phyloP scores from a whole-genome alignment of 495 filamentous ascomycete species.

The Penicillium cataractarum region DNA sequence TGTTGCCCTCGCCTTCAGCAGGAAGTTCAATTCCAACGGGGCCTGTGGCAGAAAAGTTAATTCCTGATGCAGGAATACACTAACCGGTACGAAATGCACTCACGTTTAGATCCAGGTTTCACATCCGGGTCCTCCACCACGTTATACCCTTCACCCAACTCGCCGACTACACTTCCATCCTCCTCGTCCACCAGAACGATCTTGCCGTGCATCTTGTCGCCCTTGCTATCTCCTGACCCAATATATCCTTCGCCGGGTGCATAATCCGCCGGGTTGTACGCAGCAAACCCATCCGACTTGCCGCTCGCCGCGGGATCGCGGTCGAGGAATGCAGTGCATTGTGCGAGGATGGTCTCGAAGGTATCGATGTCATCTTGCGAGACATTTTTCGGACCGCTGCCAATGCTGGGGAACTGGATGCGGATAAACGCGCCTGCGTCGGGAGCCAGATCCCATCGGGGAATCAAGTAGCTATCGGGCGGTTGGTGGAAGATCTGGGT shows the following conservation, averaged over 20 bases:
- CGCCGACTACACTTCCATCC: conserved; percentile 91
- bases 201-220: conserved; percentile 62
- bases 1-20: conserved; percentile 66
- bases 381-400: conserved; percentile 61
- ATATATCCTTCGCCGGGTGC: conserved; percentile 79
- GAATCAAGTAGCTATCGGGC: conserved; percentile 85
- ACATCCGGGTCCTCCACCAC: conserved; percentile 75
- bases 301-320: conserved; percentile 58
- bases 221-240: conserved; percentile 29
- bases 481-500: conserved; percentile 96
- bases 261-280: conserved; percentile 82
- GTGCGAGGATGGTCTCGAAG: conserved; percentile 93
- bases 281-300: conserved; percentile 48
- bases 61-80: conserved; percentile 2
- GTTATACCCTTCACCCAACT: conserved; percentile 80
- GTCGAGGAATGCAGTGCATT: conserved; percentile 93
- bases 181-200: conserved; percentile 97
- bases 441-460: conserved; percentile 86
- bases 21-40: conserved; percentile 91
- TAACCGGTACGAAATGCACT: conserved; percentile 22
- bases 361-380: conserved; percentile 93
- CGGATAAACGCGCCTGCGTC: conserved; percentile 87
- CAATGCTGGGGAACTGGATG: conserved; percentile 81
- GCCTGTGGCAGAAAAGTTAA: conserved; percentile 51
- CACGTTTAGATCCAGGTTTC: conserved; percentile 85